Evolutionary conservation across 306 rosid species (phyloP).

Genomic region (peach (Prunus persica)): Prunus_persica_NCBIv2 NC_034016.1:15771001-15771500

Average conservation of each 20-base stretch:
- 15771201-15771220: slow-evolving; percentile 90
- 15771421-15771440: slow-evolving; percentile 80
- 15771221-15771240: slow-evolving; percentile 96
- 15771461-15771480: slow-evolving; percentile 77
- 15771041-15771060: neutral
- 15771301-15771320: neutral
- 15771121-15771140: slow-evolving; percentile 44
- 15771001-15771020: neutral
- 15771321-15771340: slow-evolving; percentile 84
- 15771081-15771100: slow-evolving; percentile 86
- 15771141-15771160: slow-evolving; percentile 80
- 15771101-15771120: slow-evolving; percentile 66
- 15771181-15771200: slow-evolving; percentile 83
- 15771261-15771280: neutral
- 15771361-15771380: slow-evolving; percentile 97
- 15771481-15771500: slow-evolving; percentile 74
- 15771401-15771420: slow-evolving; percentile 92
- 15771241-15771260: slow-evolving; percentile 53
- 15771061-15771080: slow-evolving; percentile 28
- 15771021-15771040: neutral
- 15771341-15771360: slow-evolving; percentile 91
- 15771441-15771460: slow-evolving; percentile 89
- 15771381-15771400: slow-evolving; percentile 83
- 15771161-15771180: slow-evolving; percentile 76
- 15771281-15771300: neutral